Evolutionary conservation across 768 basidiomycete species (phyloP), one percentile per base, ranked within the genome.

Genomic region (Dioszegia crocea): DNA sequence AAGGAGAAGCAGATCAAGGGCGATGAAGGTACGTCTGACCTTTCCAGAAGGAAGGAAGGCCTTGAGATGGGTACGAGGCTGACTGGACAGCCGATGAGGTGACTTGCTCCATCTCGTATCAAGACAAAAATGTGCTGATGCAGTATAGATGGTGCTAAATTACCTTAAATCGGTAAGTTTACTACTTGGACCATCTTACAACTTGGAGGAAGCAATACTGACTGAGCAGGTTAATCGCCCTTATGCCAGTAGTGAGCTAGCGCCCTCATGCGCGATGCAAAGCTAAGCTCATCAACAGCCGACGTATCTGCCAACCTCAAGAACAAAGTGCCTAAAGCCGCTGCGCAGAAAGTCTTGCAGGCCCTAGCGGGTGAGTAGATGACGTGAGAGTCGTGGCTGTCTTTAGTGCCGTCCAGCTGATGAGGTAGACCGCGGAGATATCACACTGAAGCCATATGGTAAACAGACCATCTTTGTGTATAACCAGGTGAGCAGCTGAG

Each of bases 221-320:
- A 56, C 17, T 46, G 36, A 44, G 33, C 68, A 91, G 89, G 89
- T 91, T 84, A 94, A 94, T 76, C 83, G 91, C n/a, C 91, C 91
- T 5, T 93, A 86, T 69, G 91, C 91, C 8, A 90, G 89, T 41
- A 75, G 79, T 76, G 60, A 60, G 66, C 52, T 56, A 45, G n/a
- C 41, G 10, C 23, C 12, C 33, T 40, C 17, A 19, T 17, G 41
- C 6, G 38, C 29, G n/a, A 43, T 2, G 24, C 14, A 56, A 31
- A 40, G 26, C 3, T 19, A 24, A 11, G 29, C n/a, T 38, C 26
- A 45, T 14, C 39, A 26, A 3, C 60, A 60, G 91, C 92, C 33
- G 91, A 96, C 73, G 86, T 94, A 4, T 83, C 88, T 16, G 89
- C 91, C 10, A 96, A 96, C 77, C 79, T 96, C 29, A 93, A 93